These are phyloP conservation scores for Leptoxyphium fumago DNA, from an alignment of 2,329 filamentous ascomycete genomes.

Conservation along the genomic window DNA sequence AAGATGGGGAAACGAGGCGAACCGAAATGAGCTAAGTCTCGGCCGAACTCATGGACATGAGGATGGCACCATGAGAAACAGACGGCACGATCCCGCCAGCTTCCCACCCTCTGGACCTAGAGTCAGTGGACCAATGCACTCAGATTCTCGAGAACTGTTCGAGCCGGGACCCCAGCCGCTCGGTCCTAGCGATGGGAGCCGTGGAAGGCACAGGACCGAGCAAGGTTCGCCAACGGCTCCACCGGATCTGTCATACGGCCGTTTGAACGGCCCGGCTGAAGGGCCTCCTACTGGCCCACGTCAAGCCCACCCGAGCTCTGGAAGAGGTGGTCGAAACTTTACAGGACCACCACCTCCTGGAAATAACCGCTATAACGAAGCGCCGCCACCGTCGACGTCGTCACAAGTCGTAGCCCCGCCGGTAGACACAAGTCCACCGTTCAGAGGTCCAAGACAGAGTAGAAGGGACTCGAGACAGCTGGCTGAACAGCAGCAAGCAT, in stretches of 20 bases:
- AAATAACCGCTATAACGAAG: neutral
- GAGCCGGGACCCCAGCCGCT: neutral
- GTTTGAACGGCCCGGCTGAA: neutral
- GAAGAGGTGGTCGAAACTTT: neutral
- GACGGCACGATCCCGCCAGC: neutral
- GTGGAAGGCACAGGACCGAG: neutral
- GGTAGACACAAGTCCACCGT: neutral
- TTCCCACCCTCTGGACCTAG: neutral
- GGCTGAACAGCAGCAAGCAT: neutral
- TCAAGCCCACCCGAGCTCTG: neutral
- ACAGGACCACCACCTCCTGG: neutral
- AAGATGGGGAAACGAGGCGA: neutral
- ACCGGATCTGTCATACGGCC: neutral
- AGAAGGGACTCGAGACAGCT: neutral
- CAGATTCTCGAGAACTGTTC: neutral
- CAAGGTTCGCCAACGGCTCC: neutral
- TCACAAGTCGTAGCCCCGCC: neutral
- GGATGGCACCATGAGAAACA: neutral
- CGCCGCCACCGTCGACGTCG: neutral
- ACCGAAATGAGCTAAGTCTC: neutral
- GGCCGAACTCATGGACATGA: neutral
- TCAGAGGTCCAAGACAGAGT: neutral
- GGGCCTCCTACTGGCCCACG: neutral
- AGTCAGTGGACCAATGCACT: neutral
- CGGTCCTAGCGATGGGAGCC: neutral